Percentiles rank a stretch among this genome's conserved stretches.
Conservation (phyloP, 192 early-diverging fungal genomes). For the Endogone sp. region DNA sequence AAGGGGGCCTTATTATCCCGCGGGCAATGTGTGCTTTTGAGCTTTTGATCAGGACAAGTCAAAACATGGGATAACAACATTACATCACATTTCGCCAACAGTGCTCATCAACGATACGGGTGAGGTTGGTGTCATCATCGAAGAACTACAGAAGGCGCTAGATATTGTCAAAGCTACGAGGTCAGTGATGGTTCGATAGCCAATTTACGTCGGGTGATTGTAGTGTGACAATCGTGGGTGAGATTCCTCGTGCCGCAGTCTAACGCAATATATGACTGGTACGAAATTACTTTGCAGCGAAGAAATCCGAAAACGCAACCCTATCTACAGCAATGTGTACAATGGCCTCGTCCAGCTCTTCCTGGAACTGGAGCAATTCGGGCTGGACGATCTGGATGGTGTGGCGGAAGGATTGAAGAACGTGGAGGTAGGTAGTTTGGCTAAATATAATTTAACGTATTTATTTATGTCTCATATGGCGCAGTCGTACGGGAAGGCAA, state of each 20-base stretch:
- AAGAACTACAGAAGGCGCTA: slow-evolving; percentile 27
- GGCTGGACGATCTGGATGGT: neutral
- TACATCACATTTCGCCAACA: no score
- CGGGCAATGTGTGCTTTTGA: neutral
- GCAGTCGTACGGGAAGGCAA: no score
- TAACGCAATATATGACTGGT: slow-evolving; percentile 26
- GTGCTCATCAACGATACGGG: slow-evolving; percentile 25
- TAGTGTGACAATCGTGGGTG: slow-evolving; percentile 22
- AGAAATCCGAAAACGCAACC: neutral
- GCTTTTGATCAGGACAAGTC: no score
- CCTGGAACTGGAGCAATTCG: neutral
- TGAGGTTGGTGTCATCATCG: slow-evolving; percentile 20
- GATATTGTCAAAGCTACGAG: slow-evolving; percentile 25
- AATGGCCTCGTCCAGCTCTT: neutral
- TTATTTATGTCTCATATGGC: no score
- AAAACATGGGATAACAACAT: no score
- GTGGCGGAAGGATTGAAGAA: neutral
- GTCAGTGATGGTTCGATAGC: neutral
- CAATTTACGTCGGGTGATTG: slow-evolving; percentile 2
- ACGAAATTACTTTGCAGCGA: neutral
- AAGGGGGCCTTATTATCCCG: neutral
- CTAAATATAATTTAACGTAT: no score
- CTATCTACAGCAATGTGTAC: neutral
- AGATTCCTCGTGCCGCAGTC: slow-evolving; percentile 21
- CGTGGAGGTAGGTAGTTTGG: neutral